Percentiles rank a stretch among this genome's conserved stretches.
phyloP scores from a whole-genome alignment of 495 filamentous ascomycete genomes.

The Neurospora pannonica region DNA sequence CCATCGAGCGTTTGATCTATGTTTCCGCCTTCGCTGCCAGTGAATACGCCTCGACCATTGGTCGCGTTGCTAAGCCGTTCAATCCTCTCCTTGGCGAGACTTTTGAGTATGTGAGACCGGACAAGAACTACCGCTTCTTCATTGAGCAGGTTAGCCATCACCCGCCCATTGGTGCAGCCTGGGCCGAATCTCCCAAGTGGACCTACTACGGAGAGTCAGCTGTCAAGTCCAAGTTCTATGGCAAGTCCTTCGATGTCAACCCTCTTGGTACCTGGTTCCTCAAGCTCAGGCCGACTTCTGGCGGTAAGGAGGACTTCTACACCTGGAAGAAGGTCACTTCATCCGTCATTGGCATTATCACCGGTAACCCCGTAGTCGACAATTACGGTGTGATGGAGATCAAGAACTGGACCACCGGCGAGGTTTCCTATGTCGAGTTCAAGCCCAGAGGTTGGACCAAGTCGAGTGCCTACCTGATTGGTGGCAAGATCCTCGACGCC shows the following conservation, averaged over 20 bases:
- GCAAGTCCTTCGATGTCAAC: conserved; percentile 95
- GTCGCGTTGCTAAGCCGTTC: conserved; percentile 94
- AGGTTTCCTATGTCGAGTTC: conserved; percentile 85
- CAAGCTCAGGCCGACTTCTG: conserved; percentile 66
- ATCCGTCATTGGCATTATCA: conserved; percentile 96
- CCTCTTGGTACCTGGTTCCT: conserved; percentile 96
- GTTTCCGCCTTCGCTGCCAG: conserved; percentile 91
- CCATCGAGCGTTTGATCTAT: conserved; percentile 90
- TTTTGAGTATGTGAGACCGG: conserved; percentile 89
- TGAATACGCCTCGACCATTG: conserved; percentile 94
- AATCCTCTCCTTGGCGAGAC: conserved; percentile 95
- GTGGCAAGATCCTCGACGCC: conserved; percentile 70
- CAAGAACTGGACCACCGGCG: conserved; percentile 92
- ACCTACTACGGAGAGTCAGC: conserved; percentile 96
- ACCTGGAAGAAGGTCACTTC: conserved; percentile 99
- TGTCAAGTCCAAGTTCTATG: conserved; percentile 97
- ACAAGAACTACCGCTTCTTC: conserved; percentile 96
- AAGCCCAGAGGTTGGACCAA: conserved; percentile 94
- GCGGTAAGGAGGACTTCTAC: conserved; percentile 76
- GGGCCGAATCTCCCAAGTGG: conserved; percentile 89
- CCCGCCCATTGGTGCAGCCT: conserved; percentile 88
- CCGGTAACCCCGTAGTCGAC: conserved; percentile 91
- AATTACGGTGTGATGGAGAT: conserved; percentile 97
- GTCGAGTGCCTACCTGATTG: conserved; percentile 76
- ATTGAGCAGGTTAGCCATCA: conserved; percentile 98